Evolutionary conservation across 2,329 filamentous ascomycete genomes (phyloP).

Genomic region (Penicillium sp.): DNA sequence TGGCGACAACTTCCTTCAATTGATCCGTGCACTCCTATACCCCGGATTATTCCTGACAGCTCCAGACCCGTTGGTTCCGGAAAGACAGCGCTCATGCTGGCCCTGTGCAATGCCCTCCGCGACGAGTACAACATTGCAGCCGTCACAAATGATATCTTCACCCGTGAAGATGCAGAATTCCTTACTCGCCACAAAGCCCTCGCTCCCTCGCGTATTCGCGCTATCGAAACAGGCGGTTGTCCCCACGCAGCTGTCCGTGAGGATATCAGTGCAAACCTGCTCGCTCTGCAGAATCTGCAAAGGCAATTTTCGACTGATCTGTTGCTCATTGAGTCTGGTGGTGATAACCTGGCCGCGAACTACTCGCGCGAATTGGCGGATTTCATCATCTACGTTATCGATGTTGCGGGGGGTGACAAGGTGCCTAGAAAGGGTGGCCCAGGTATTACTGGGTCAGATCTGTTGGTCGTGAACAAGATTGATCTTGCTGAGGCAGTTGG

Average conservation of each 20-base stretch:
- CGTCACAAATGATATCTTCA: constrained; percentile 99
- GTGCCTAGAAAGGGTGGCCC: constrained; percentile 93
- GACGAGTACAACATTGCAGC: constrained; percentile 81
- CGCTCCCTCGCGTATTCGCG: constrained; percentile 77
- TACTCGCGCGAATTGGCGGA: constrained; percentile 93
- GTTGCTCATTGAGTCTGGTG: constrained; percentile 90
- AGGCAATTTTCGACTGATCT: constrained; percentile 75
- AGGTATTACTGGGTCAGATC: constrained; percentile 92
- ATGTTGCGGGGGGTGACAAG: constrained; percentile 95
- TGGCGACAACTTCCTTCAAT: not conserved
- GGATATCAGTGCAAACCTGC: constrained; percentile 91
- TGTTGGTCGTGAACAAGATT: constrained; percentile 95
- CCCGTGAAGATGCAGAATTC: constrained; percentile 95
- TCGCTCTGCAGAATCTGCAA: constrained; percentile 87
- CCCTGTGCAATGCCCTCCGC: constrained; percentile 81
- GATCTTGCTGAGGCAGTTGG: constrained; percentile 88
- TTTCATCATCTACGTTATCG: constrained; percentile 98
- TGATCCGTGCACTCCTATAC: not conserved
- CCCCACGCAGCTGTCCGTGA: constrained; percentile 96
- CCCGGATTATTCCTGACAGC: not conserved
- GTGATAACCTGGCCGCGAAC: constrained; percentile 95
- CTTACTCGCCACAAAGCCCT: constrained; percentile 83
- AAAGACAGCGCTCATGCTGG: constrained; percentile 95
- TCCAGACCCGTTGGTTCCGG: constrained; percentile 87
- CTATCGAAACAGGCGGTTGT: constrained; percentile 96